Evolutionary conservation across 208 protist species (phyloP), one percentile per base, ranked within the genome.

Genomic region (Trypanosoma caninum): DNA sequence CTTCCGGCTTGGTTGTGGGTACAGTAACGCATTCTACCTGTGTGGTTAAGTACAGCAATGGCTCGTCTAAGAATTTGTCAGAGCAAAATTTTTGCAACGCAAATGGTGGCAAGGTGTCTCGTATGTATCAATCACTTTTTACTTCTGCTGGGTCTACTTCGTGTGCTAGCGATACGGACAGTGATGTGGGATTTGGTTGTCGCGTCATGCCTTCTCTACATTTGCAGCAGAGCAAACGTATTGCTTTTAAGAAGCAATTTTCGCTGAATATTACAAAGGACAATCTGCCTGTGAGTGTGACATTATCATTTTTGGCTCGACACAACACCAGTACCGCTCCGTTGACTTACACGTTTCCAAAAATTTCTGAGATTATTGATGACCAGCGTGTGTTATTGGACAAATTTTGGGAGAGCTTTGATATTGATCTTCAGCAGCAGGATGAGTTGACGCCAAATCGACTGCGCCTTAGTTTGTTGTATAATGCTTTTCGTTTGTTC

Each of bases 401-500:
- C 28, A 38, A 72, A 47, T 89, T 93, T 47, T 93, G 85, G 82
- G 65, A 74, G 27, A 82, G 68, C 30, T 84, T 78, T 60, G 62
- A 86, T 60, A 78, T 89, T 33, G 76, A 89, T 56, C 40, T 95
- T 13, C 77, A 88, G 45, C 78, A 88, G 48, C 81, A 93, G 62
- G 85, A 90, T n/a, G 85, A 95, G 60, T 65, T 89, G 27, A 70
- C 73, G 27, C 74, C 76, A 14, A 81, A 82, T 66, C 80, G 89
- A n/a, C 81, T 82, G 48, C 57, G 68, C 9, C 77, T 95, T 20
- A 60, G 81, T 4, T 75, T 95, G 42, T 54, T 89, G 27, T 91
- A 84, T 72, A 93, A 89, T 65, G 77, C 80, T 1, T 93, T 91
- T 55, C 72, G 89, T 40, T 64, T 95, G 50, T 87, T 82, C 58